These are phyloP conservation scores for Suillus hirtellus DNA, from an alignment of 768 basidiomycete species.

Conservation along the genomic window DNA sequence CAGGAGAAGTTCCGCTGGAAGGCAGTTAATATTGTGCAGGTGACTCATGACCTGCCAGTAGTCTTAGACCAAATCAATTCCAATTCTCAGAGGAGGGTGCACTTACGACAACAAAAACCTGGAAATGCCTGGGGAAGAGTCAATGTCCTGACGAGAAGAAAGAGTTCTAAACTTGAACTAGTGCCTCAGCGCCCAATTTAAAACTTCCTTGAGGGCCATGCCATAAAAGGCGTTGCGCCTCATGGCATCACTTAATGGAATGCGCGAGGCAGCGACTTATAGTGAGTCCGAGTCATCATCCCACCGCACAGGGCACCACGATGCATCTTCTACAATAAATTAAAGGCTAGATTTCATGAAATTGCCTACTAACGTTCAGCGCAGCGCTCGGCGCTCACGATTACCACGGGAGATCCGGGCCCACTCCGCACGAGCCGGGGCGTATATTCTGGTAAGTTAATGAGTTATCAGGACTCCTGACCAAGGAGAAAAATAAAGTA, in stretches of 20 bases:
- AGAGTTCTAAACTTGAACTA: background rate
- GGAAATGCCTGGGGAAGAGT: background rate
- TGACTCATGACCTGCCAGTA: background rate
- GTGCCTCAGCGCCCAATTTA: constrained; percentile 3
- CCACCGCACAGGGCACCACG: background rate
- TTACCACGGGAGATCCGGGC: background rate
- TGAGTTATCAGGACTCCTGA: background rate
- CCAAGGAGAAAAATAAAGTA: background rate
- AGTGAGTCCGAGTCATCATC: background rate
- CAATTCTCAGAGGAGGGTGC: background rate
- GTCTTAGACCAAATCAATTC: background rate
- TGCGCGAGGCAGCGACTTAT: background rate
- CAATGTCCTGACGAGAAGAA: background rate
- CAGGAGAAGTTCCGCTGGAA: constrained; percentile 1
- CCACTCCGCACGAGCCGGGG: background rate
- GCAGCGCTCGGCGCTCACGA: background rate
- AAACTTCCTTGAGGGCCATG: background rate
- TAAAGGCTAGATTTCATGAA: background rate
- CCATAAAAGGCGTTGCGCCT: constrained; percentile 5
- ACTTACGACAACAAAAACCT: background rate
- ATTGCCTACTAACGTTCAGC: background rate
- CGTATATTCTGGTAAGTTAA: background rate
- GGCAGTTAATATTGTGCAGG: background rate
- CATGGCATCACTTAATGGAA: background rate
- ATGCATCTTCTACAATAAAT: background rate